Base-by-base conservation (phyloP, 768 basidiomycete genomes). In the Suillus tomentosus region DNA sequence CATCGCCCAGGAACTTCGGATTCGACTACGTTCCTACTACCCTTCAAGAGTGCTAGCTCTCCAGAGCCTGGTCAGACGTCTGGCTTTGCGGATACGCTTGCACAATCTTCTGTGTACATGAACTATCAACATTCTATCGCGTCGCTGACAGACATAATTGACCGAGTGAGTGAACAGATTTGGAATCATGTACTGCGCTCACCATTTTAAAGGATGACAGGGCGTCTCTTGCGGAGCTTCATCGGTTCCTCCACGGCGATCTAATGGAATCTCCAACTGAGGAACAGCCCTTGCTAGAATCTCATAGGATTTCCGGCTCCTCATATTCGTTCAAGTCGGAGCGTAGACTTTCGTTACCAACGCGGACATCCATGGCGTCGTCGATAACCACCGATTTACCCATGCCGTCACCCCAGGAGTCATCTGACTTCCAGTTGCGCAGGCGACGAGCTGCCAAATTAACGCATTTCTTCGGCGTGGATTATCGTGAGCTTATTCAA, bases 381-480 rank as follows among this genome's bases (percentile, higher is more conserved):
- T 90, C 89, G 17, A 73, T 89, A 53, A 74, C 81, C 22, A 86
- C 88, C 17, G 85, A 87, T 62, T 78, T 77, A 19, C 81, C 76
- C 60, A 42, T 79, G 34, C 53, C 76, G 19, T 68, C 82, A 22
- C 74, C 81, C 31, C 79, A 80, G 63, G 81, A 85, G 66, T 19
- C 36, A 17, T 69, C 72, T 24, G 69, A 47, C 69, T 94, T 94
- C 80, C 89, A 94, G 74, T 74, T 82, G 62, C 87, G 92, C 55
- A 81, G 93, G 61, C 80, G 86, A 48, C 81, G 88, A 64, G 92
- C 92, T 5, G 92, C 92, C 66, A 95, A 95, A 79, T 81, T 95
- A 65, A 89, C 90, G 34, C 83, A 89, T 76, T 94, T 94, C 82
- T 95, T 95, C 76, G 92, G 92, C 27, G 93, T 94, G 48, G 84